Evolutionary conservation across 768 basidiomycete genomes (phyloP), one percentile per base, ranked within the genome.

Genomic region (Tylopilus felleus): DNA sequence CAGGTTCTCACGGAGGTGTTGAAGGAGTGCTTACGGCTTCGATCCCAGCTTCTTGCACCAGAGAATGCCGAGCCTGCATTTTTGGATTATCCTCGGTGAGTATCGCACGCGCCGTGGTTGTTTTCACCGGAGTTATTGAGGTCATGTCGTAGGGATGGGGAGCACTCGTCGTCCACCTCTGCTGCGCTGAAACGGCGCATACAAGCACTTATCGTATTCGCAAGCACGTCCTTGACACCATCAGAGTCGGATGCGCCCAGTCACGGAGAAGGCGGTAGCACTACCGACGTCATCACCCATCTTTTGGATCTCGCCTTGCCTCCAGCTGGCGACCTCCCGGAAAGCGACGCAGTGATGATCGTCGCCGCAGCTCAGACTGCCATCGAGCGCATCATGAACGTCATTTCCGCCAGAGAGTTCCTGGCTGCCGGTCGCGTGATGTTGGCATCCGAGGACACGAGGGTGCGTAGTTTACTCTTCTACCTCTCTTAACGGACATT

Each of bases 351-450:
- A n/a, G 74, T 72, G 5, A 74, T 80, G 5, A 74, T 87, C 27
- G 66, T 73, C 5, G 60, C 71, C 17, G 73, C 73, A 16, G 80
- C 85, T 22, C 78, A 81, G 25, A 59, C 66, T 17, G 77, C 83
- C 4, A 71, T 91, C 46, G 76, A 72, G 16, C 78, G 75, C 43
- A 73, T 81, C 2, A 77, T 93, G 48, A 74, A 69, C 22, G 78
- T 83, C 40, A 84, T 95, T 72, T 79, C 86, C 8, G 92, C 86
- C 3, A 66, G 72, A 28, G 81, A 86, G 60, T 95, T 96, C 71
- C 71, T 90, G 49, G 62, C 68, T 25, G 77, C 87, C 6, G 71
- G 83, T 6, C 52, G 80, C 19, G 71, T 75, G 2, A 83, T 90
- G 71, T 61, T 90, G 13, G 69, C 75, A 27, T 83, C 79, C 5